phyloP scores from a whole-genome alignment of 495 filamentous ascomycete species.

The Hypoxylon cercidicola region DNA sequence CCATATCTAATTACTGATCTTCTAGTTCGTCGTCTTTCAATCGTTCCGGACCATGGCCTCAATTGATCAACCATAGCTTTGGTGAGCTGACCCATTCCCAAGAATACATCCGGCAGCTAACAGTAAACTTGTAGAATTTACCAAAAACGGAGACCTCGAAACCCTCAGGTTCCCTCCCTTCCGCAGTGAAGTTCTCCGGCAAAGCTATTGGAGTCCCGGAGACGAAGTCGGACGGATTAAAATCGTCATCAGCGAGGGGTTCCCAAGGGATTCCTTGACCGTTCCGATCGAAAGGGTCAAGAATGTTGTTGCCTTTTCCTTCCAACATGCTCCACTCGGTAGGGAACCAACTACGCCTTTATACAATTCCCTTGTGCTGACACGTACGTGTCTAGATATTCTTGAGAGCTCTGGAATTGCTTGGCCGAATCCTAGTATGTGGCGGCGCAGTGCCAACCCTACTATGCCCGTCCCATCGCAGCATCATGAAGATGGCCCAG shows the following conservation, averaged over 20 bases:
- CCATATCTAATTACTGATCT: conserved; percentile 9
- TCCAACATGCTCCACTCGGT: conserved; percentile 88
- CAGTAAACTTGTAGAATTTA: conserved; percentile 59
- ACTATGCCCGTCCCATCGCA: conserved; percentile 53
- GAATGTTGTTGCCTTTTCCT: conserved; percentile 81
- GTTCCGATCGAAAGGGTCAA: conserved; percentile 74
- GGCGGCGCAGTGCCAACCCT: conserved; percentile 60
- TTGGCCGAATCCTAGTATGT: conserved; percentile 83
- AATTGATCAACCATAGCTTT: conserved; percentile 61
- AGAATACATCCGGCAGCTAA: background rate
- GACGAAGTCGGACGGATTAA: conserved; percentile 79
- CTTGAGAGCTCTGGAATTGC: conserved; percentile 82
- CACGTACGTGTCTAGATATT: conserved; percentile 59
- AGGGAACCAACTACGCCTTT: conserved; percentile 40
- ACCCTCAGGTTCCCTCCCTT: conserved; percentile 78
- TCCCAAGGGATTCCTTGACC: conserved; percentile 60
- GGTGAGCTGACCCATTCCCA: conserved; percentile 46
- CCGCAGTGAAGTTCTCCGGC: conserved; percentile 73
- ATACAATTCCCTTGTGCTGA: conserved; percentile 30
- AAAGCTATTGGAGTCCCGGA: conserved; percentile 76
- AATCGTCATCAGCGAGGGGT: conserved; percentile 81
- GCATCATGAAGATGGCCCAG: conserved; percentile 51
- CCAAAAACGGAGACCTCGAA: conserved; percentile 70
- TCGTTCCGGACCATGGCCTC: conserved; percentile 68
- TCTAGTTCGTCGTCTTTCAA: conserved; percentile 65